These are phyloP conservation scores for Telopea speciosissima DNA, from an alignment of 177 flowering plant species.

Conservation along the genomic window DNA sequence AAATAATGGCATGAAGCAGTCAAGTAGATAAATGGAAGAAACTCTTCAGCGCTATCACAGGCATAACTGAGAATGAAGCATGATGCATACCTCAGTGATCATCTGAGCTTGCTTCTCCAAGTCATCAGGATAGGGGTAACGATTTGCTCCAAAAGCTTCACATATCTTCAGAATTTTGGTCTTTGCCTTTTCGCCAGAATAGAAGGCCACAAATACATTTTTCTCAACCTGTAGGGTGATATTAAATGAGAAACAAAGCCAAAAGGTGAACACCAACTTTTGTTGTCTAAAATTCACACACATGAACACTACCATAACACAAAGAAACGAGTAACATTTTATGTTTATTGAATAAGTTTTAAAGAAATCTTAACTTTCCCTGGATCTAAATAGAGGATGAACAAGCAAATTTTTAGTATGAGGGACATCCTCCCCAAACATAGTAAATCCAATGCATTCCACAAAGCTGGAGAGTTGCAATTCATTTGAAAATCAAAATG, in stretches of 20 bases:
- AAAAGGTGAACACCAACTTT: background rate
- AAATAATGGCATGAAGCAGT: background rate
- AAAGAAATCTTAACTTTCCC: no score
- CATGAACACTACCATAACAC: background rate
- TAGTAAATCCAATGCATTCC: background rate
- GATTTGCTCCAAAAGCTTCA: slow-evolving; percentile 99
- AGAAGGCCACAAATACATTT: slow-evolving; percentile 88
- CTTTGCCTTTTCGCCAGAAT: slow-evolving; percentile 90
- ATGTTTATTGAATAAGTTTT: no score
- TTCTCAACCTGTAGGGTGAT: slow-evolving; percentile 63
- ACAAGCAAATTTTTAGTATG: no score
- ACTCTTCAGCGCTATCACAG: background rate
- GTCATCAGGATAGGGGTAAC: slow-evolving; percentile 80
- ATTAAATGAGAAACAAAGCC: slow-evolving; percentile 10
- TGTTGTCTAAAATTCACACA: background rate
- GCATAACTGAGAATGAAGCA: background rate
- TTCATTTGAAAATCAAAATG: no score
- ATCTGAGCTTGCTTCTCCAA: slow-evolving; percentile 58
- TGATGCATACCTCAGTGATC: slow-evolving; percentile 57
- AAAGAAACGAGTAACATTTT: no score
- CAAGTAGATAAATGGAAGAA: background rate
- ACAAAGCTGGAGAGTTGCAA: no score
- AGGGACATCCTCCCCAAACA: background rate
- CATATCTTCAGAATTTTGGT: slow-evolving; percentile 86
- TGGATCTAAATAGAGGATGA: no score